phyloP scores from a whole-genome alignment of 2,329 filamentous ascomycete genomes.

The Exserohilum rostratum region DNA sequence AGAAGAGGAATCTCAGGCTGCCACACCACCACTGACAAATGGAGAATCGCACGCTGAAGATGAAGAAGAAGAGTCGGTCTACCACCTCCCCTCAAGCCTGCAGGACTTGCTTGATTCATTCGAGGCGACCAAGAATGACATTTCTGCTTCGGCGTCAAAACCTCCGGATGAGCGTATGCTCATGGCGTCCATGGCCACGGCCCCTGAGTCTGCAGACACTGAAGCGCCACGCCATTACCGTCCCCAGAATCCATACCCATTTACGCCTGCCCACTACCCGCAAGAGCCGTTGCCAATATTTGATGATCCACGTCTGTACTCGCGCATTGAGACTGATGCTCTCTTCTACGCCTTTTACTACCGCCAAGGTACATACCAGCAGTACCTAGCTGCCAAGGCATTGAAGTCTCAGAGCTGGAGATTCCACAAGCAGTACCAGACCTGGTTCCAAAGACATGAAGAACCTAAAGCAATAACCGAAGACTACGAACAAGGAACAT shows the following conservation, averaged over 20 bases:
- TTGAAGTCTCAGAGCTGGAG: constrained; percentile 98
- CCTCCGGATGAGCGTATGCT: constrained; percentile 75
- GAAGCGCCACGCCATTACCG: constrained; percentile 84
- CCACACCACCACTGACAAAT: constrained; percentile 55
- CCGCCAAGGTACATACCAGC: constrained; percentile 92
- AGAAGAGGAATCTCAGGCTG: constrained; percentile 45
- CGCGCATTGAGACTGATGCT: constrained; percentile 90
- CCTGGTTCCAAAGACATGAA: constrained; percentile 98
- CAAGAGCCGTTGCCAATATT: constrained; percentile 91
- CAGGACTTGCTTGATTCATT: constrained; percentile 92
- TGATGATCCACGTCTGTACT: constrained; percentile 86
- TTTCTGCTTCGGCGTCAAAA: constrained; percentile 64
- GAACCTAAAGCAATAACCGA: constrained; percentile 99
- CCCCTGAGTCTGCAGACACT: constrained; percentile 77
- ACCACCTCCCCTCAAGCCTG: constrained; percentile 86
- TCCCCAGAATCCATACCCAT: constrained; percentile 76
- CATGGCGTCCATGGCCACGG: constrained; percentile 72
- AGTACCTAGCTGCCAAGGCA: constrained; percentile 94
- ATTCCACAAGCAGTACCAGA: constrained; percentile 98
- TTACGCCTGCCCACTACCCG: constrained; percentile 82
- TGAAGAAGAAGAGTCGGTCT: constrained; percentile 80
- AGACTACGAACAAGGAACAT: constrained; percentile 98
- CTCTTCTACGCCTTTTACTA: constrained; percentile 99
- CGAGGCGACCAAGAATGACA: constrained; percentile 77
- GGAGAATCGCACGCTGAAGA: constrained; percentile 60